Conservation (phyloP, 2,329 filamentous ascomycete genomes). For the Epichloe hybrida region DNA sequence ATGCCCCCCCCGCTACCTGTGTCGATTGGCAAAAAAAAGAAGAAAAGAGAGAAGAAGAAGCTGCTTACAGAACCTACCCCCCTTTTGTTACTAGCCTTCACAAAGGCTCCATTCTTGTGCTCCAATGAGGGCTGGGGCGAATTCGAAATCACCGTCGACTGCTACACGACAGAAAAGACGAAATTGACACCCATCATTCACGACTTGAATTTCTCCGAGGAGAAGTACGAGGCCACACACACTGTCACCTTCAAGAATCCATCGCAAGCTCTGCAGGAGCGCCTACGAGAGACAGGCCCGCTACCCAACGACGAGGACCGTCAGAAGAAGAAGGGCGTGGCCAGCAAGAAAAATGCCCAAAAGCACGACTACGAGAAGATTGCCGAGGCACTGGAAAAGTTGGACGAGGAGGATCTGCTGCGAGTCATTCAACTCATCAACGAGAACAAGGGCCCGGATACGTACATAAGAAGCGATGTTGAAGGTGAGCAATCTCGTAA, state of each 20-base stretch:
- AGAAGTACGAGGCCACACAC: conserved; percentile 73
- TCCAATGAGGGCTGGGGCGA: conserved; percentile 96
- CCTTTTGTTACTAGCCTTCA: conserved; percentile 47
- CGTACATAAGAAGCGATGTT: conserved; percentile 93
- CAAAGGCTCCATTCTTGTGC: conserved; percentile 76
- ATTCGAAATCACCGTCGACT: conserved; percentile 84
- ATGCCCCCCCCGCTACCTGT: not conserved
- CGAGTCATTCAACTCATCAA: conserved; percentile 97
- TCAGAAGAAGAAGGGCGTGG: conserved; percentile 46
- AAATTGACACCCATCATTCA: conserved; percentile 64
- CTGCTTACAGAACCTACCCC: not conserved
- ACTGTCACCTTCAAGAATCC: conserved; percentile 83
- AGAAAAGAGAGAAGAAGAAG: not conserved
- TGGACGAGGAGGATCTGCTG: conserved; percentile 83
- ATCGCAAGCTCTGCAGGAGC: conserved; percentile 66
- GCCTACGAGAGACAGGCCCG: conserved; percentile 71
- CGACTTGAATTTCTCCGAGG: conserved; percentile 80
- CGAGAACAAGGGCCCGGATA: conserved; percentile 87
- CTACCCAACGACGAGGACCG: conserved; percentile 62
- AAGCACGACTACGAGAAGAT: conserved; percentile 86
- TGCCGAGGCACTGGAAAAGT: conserved; percentile 76
- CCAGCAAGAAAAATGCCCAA: conserved; percentile 65
- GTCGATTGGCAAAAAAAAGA: not conserved
- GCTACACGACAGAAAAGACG: conserved; percentile 74
- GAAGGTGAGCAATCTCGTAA: conserved; percentile 55